Conservation (phyloP, 805 yeast genomes). For the Cyberlindnera lachancei region DNA sequence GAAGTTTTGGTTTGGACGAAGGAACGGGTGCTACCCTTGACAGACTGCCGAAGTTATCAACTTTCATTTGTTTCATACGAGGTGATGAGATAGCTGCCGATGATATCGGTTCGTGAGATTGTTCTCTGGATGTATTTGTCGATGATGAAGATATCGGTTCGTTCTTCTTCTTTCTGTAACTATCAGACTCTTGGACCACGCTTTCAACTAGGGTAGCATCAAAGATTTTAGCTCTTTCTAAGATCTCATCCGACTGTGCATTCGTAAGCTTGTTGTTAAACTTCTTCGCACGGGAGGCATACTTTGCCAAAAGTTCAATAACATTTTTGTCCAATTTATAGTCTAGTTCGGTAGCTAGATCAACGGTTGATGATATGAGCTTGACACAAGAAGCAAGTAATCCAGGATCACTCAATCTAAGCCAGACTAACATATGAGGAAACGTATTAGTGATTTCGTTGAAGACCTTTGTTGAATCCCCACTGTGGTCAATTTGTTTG, state of each 20-base stretch:
- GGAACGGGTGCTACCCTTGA: conserved; percentile 21
- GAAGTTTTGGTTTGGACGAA: conserved; percentile 21
- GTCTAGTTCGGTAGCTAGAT: conserved; percentile 49
- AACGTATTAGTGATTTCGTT: conserved; percentile 54
- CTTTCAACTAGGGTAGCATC: conserved; percentile 47
- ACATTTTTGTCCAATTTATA: conserved; percentile 45
- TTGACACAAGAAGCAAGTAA: conserved; percentile 66
- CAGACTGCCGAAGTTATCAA: conserved; percentile 32
- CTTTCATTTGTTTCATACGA: conserved; percentile 26
- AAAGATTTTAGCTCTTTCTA: conserved; percentile 51
- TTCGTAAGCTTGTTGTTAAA: conserved; percentile 64
- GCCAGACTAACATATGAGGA: conserved; percentile 66
- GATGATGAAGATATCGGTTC: no score
- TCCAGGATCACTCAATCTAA: conserved; percentile 73
- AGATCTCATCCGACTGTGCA: conserved; percentile 56
- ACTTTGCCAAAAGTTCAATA: conserved; percentile 49
- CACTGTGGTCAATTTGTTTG: conserved; percentile 22
- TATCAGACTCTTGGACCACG: conserved; percentile 37
- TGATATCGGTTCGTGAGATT: conserved; percentile 7
- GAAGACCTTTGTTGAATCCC: conserved; percentile 32
- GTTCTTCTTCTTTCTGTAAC: conserved; percentile 25
- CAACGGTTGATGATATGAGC: conserved; percentile 58
- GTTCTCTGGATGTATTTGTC: conserved; percentile 1
- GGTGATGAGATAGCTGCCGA: conserved; percentile 14
- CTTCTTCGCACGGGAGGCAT: conserved; percentile 58